phyloP scores from a whole-genome alignment of 2,329 filamentous ascomycete species.

The Cordyceps militaris region DNA sequence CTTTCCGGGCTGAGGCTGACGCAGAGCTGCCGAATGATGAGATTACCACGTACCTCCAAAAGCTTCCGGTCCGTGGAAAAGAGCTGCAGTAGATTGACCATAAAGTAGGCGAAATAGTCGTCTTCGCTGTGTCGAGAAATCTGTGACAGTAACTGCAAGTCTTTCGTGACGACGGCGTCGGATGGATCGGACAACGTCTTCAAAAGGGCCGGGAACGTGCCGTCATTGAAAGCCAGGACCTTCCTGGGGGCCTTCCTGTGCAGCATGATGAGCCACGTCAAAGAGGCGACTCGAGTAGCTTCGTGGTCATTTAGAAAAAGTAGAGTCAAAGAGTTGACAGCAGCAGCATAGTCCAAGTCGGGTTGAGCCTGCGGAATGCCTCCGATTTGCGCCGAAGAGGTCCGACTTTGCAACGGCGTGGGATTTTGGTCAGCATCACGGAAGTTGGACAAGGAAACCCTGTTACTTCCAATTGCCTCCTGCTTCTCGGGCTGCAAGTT shows the following conservation, averaged over 20 bases:
- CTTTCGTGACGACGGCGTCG: slow-evolving; percentile 91
- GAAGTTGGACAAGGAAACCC: slow-evolving; percentile 45
- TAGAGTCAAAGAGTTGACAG: slow-evolving; percentile 85
- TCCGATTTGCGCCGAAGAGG: slow-evolving; percentile 38
- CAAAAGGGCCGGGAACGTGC: slow-evolving; percentile 89
- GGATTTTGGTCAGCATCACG: slow-evolving; percentile 49
- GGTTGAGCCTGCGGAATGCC: slow-evolving; percentile 42
- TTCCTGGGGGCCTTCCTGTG: slow-evolving; percentile 92
- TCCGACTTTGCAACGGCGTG: slow-evolving; percentile 42
- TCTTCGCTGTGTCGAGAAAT: slow-evolving; percentile 96
- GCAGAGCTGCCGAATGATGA: slow-evolving; percentile 94
- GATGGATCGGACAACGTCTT: slow-evolving; percentile 95
- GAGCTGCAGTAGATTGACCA: slow-evolving; percentile 91
- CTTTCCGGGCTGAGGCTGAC: slow-evolving; percentile 87
- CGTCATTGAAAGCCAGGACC: slow-evolving; percentile 91
- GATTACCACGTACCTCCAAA: slow-evolving; percentile 84
- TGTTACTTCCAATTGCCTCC: slow-evolving; percentile 42
- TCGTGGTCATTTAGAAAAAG: slow-evolving; percentile 97
- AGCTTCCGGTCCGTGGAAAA: slow-evolving; percentile 92
- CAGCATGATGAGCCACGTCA: slow-evolving; percentile 97
- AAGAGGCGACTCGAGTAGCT: slow-evolving; percentile 83
- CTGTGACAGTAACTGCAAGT: slow-evolving; percentile 87
- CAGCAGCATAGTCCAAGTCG: slow-evolving; percentile 92
- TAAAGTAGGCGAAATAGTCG: slow-evolving; percentile 95
- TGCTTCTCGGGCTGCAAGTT: slow-evolving; percentile 37